phyloP scores from a whole-genome alignment of 352 stramenopile species.

The Globisporangium recalcitrans region DNA sequence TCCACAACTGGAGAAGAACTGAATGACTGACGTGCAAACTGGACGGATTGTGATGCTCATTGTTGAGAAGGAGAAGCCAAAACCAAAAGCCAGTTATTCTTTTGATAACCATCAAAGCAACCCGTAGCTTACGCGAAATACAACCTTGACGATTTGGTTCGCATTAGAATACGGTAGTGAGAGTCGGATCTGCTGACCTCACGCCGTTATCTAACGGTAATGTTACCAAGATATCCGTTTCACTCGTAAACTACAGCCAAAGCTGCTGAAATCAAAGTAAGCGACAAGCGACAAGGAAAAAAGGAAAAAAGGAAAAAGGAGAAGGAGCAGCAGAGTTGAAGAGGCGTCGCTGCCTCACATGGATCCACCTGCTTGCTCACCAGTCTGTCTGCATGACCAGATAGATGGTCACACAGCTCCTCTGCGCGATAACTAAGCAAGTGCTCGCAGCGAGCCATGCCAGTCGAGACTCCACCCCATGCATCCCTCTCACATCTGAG shows the following conservation, averaged over 20 bases:
- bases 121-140: background rate
- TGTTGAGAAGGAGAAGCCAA: background rate
- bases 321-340: background rate
- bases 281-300: background rate
- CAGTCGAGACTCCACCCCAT: background rate
- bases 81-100: background rate
- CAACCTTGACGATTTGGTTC: background rate
- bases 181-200: background rate
- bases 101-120: background rate
- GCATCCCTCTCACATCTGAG: background rate
- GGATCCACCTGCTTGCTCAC: background rate
- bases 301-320: background rate
- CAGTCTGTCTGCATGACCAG: background rate
- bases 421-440: background rate
- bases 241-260: background rate
- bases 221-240: constrained; percentile 6
- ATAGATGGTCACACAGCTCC: background rate
- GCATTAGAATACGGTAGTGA: too few species aligned
- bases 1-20: background rate
- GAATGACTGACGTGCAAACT: background rate
- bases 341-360: background rate
- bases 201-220: background rate
- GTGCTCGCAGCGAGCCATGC: constrained; percentile 2
- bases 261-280: background rate
- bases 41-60: background rate